Evolutionary conservation across 1,284 basidiomycete species (phyloP), one percentile per base, ranked within the genome.

Genomic region (Sanguinoderma infundibulare): DNA sequence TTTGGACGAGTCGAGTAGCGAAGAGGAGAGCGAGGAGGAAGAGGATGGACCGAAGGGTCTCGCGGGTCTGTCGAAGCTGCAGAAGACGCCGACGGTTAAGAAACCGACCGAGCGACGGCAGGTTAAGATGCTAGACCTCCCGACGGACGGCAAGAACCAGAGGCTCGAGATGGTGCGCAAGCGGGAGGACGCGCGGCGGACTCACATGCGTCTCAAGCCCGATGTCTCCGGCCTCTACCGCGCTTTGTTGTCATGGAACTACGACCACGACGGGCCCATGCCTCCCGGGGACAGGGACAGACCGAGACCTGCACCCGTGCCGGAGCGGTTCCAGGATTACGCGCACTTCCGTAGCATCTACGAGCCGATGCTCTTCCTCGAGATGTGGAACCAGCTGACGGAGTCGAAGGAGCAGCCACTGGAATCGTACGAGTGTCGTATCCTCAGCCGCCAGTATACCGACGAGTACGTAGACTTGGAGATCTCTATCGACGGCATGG

Each of bases 311-410:
- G 64, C 70, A 7, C 76, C 74, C 4, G 82, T 97, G 4, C 91
- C 92, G 0, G 83, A 87, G 53, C 78, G 75, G 7, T 98, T 98
- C 73, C 69, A 70, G 2, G 83, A 85, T 60, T 84, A 88, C 55
- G 73, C 79, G 5, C 85, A 95, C 34, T 99, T 98, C 75, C 83
- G 86, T 42, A 78, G 79, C 28, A 80, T 90, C 28, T 95, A 98
- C 71, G 87, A 95, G 67, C 95, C 98, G 1, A 81, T 99, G n/a
- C 80, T 98, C 26, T 78, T 96, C 34, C 82, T 94, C 62, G 98
- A 99, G 76, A 90, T 93, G 65, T 98, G 98, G 96, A 87, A 92
- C 32, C 95, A 98, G 71, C 84, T 98, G 59, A 72, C 80, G 36
- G 85, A 94, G 72, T 87, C 94, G 32, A 91, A 94, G 69, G 87